Base-by-base conservation (phyloP, 2,329 filamentous ascomycete genomes). In the Penicillium decumbens region DNA sequence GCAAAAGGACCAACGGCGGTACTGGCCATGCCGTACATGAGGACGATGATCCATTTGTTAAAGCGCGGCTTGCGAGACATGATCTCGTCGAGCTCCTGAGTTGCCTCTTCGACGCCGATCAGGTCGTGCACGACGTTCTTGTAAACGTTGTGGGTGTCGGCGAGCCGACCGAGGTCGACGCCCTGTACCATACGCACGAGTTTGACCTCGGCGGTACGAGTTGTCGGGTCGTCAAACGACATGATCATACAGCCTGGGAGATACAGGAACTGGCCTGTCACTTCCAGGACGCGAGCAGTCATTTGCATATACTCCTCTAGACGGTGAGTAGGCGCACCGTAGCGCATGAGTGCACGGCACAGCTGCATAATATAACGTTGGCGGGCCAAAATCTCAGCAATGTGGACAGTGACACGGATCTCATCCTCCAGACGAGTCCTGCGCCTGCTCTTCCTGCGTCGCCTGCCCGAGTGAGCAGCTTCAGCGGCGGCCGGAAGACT, bases 161-260 rank as follows among this genome's bases (percentile, higher is more conserved):
- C 68, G 12, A 77, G 63, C 32, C 70, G 72, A 12, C 74, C 72
- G 6, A 77, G 61, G 51, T 77, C 72, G 12, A 77, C 69, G 4
- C 70, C 73, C 44, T 75, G 72, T 1, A 65, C 60, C 30, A 70
- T 68, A 39, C 72, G 68, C 23, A 77, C 68, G 25, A 77, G 61
- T 47, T 75, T 74, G 30, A 77, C 71, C 51, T 77, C 75, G 1
- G 74, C 74, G 5, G 74, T 76, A 55, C 76, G 74, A 1, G 75
- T 77, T 6, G 67, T 64, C 4, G 65, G 58, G 47, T 77, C 75
- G 43, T 83, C 91, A 64, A 97, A 96, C 3, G 89, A 93, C 65
- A 95, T 87, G 49, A 96, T 88, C 92, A 96, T 97, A 64, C 89
- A 95, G 0, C 89, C 89, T 0, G 92, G 91, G 28, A 96, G 82